Conservation (phyloP, 768 basidiomycete genomes). For the Glaciozyma antarctica region DNA sequence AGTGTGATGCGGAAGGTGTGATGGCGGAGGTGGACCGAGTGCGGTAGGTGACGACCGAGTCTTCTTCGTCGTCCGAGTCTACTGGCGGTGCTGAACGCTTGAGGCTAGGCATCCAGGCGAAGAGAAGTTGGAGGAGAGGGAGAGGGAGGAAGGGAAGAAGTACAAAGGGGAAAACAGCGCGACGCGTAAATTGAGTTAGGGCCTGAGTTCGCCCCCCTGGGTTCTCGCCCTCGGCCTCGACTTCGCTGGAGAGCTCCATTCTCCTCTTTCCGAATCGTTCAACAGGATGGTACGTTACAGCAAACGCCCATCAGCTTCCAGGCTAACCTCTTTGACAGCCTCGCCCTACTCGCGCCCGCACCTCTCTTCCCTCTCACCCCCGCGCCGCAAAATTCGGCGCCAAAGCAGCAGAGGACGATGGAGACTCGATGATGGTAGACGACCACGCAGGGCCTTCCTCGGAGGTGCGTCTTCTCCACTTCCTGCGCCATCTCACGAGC, state of each 20-base stretch:
- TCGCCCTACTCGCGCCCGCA: slow-evolving; percentile 13
- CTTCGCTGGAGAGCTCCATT: background rate
- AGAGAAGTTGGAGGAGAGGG: slow-evolving; percentile 42
- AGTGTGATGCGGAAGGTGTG: too few relatives aligned
- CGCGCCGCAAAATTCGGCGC: background rate
- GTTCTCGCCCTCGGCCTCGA: background rate
- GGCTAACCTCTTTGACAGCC: slow-evolving; percentile 7
- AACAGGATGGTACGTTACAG: too few relatives aligned
- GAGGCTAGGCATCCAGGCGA: slow-evolving; percentile 45
- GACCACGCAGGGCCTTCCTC: background rate
- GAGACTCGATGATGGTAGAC: slow-evolving; percentile 13
- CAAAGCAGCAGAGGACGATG: background rate
- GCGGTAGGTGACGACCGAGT: too few relatives aligned
- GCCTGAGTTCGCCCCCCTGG: background rate
- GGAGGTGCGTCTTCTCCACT: background rate
- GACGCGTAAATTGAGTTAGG: background rate
- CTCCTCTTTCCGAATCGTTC: too few relatives aligned
- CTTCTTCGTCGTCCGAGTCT: too few relatives aligned
- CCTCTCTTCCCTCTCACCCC: slow-evolving; percentile 25
- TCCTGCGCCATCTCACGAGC: background rate
- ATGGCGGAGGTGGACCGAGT: too few relatives aligned
- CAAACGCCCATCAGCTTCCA: too few relatives aligned
- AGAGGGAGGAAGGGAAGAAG: background rate
- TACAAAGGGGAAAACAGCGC: background rate
- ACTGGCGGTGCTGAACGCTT: too few relatives aligned